Evolutionary conservation across 2,329 filamentous ascomycete genomes (phyloP), one percentile per base, ranked within the genome.

Genomic region (Paraconiothyrium sp.): DNA sequence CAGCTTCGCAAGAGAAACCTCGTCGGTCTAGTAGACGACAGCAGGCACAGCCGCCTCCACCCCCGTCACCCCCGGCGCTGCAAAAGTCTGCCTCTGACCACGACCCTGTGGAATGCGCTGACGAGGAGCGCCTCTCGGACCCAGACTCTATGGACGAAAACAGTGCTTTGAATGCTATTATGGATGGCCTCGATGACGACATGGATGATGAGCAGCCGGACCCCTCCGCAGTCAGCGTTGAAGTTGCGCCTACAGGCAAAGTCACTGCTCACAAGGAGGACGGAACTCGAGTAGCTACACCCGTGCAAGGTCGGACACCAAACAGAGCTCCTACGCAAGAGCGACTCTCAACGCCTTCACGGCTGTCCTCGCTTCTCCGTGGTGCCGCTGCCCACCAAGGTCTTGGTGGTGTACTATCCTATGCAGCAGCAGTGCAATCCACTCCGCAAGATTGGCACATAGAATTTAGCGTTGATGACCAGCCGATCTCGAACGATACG

Each of bases 361-460:
- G 74, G 6, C 54, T 78, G 32, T 72, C 74, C 8, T 72, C 73
- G 27, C 59, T 75, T 13, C 61, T 74, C 48, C 79, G 75, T 32
- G 68, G 71, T 20, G 70, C 78, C 62, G 66, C 78, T 27, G 61
- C 77, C 58, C 71, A 74, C 16, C 72, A 75, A 49, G 72, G 67
- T 10, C 67, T 75, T 32, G 68, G 87, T 0, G 82, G 89, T 16
- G 85, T 89, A 1, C 88, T 92, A 79, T 93, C 93, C 0, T 97
- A 97, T 77, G 90, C 93, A 27, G 91, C 92, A 56, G 93, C 93
- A 4, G 87, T 96, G 56, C 92, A 94, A 69, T 84, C 92, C 14
- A 84, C 88, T 0, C 92, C 94, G 1, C 91, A 96, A 74, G 94
- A 98, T 74, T 99, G 95, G 95, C 94, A 99, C 72, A 93, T 99